Conservation (phyloP, 108 stramenopile genomes). For the Nitzschia putrida region DNA sequence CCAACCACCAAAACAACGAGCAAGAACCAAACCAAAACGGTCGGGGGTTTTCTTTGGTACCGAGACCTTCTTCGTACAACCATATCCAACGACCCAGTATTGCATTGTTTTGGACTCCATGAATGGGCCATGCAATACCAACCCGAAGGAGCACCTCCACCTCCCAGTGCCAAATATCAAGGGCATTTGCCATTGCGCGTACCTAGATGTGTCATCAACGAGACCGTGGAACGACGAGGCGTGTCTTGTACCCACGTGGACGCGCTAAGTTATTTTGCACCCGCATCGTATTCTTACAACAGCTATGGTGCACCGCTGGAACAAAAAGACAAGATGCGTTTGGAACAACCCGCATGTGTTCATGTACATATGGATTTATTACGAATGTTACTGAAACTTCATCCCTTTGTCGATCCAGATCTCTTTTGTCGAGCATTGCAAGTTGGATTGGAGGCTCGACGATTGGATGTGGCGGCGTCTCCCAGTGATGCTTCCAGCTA, state of each 20-base stretch:
- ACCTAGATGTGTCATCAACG: constrained; percentile 66
- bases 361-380: constrained; percentile 96
- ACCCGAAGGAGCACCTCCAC: constrained; percentile 47
- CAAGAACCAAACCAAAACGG: not conserved
- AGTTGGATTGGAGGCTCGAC: constrained; percentile 73
- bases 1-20: not conserved
- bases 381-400: constrained; percentile 80
- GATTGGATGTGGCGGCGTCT: constrained; percentile 88
- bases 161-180: constrained; percentile 75
- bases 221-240: constrained; percentile 80
- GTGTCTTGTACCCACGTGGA: constrained; percentile 93
- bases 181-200: constrained; percentile 77
- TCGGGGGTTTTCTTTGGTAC: constrained; percentile 73
- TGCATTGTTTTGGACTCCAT: constrained; percentile 92
- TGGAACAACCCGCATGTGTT: constrained; percentile 71
- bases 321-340: constrained; percentile 57
- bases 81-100: constrained; percentile 65
- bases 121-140: constrained; percentile 98
- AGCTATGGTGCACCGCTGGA: constrained; percentile 53
- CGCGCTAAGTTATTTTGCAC: constrained; percentile 92
- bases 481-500: constrained; percentile 84
- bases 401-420: constrained; percentile 66
- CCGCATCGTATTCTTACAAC: constrained; percentile 79
- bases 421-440: constrained; percentile 60
- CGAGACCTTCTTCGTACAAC: constrained; percentile 62